Conservation (phyloP, 2,329 filamentous ascomycete species). For the Microsporum audouinii region DNA sequence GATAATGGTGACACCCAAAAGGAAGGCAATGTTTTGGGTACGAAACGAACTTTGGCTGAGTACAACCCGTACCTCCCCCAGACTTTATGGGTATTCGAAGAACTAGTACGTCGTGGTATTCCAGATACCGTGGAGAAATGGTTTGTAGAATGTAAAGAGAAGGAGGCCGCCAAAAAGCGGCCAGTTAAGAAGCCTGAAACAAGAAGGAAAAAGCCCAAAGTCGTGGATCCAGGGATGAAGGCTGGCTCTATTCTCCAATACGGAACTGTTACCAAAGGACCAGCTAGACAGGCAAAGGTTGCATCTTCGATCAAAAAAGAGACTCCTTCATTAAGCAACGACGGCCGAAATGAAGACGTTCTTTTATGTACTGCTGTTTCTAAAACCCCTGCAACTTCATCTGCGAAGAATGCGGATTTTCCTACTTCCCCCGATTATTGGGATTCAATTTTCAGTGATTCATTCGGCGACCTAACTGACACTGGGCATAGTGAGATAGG, state of each 20-base stretch:
- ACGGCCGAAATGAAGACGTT: too few species aligned
- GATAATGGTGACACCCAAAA: slow-evolving; percentile 23
- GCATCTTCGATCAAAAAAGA: neutral
- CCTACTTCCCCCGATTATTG: neutral
- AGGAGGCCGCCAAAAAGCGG: slow-evolving; percentile 18
- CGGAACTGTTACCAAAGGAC: slow-evolving; percentile 28
- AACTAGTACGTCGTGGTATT: slow-evolving; percentile 52
- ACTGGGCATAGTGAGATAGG: neutral
- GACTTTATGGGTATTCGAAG: slow-evolving; percentile 57
- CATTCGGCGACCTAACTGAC: neutral
- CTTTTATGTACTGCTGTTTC: neutral
- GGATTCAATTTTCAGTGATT: neutral
- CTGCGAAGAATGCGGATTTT: neutral
- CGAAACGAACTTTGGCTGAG: slow-evolving; percentile 24
- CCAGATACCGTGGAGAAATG: slow-evolving; percentile 56
- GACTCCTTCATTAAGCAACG: neutral
- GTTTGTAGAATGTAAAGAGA: slow-evolving; percentile 37
- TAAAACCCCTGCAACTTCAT: neutral
- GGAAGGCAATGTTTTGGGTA: slow-evolving; percentile 16
- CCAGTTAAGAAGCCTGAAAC: slow-evolving; percentile 21
- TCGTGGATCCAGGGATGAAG: slow-evolving; percentile 31
- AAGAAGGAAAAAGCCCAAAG: slow-evolving; percentile 26
- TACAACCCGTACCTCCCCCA: slow-evolving; percentile 56
- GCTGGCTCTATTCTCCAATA: slow-evolving; percentile 33
- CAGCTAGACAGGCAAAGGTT: neutral